A percentile compares a stretch with the other conserved stretches of the same genome.
phyloP scores from a whole-genome alignment of 1,284 basidiomycete species.

The Naganishia liquefaciens region DNA sequence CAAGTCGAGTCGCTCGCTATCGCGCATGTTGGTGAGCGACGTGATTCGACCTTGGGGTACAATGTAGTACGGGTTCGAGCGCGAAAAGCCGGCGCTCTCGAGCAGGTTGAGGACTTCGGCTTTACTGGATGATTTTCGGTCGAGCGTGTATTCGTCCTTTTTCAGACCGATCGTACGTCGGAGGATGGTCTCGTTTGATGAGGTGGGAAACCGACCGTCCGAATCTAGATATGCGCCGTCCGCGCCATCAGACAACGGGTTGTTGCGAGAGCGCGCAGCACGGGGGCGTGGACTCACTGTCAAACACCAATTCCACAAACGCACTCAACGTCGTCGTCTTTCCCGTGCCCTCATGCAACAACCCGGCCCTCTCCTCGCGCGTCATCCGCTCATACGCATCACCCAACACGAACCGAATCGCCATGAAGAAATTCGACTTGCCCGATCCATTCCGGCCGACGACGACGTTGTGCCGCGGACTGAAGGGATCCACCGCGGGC shows the following conservation, averaged over 20 bases:
- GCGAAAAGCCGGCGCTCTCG: slow-evolving; percentile 94
- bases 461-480: slow-evolving; percentile 83
- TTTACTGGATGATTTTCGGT: slow-evolving; percentile 87
- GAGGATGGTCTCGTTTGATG: slow-evolving; percentile 78
- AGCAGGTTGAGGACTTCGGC: slow-evolving; percentile 96
- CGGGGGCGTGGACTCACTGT: slow-evolving; percentile 60
- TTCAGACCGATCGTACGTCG: slow-evolving; percentile 94
- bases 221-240: slow-evolving; percentile 40
- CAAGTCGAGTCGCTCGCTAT: slow-evolving; percentile 86
- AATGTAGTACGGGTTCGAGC: slow-evolving; percentile 98
- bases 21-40: slow-evolving; percentile 93
- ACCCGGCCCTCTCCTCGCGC: slow-evolving; percentile 84
- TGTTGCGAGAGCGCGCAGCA: background rate
- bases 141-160: slow-evolving; percentile 98
- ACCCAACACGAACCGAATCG: slow-evolving; percentile 94
- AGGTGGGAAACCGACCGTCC: slow-evolving; percentile 87
- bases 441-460: slow-evolving; percentile 94
- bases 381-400: slow-evolving; percentile 97
- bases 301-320: slow-evolving; percentile 84
- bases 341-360: slow-evolving; percentile 90
- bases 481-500: slow-evolving; percentile 61
- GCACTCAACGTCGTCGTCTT: slow-evolving; percentile 88
- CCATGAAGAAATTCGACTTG: slow-evolving; percentile 97
- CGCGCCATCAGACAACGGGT: background rate
- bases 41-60: slow-evolving; percentile 98